Base-by-base conservation (phyloP, 2,329 filamentous ascomycete genomes). In the Scorias spongiosa region DNA sequence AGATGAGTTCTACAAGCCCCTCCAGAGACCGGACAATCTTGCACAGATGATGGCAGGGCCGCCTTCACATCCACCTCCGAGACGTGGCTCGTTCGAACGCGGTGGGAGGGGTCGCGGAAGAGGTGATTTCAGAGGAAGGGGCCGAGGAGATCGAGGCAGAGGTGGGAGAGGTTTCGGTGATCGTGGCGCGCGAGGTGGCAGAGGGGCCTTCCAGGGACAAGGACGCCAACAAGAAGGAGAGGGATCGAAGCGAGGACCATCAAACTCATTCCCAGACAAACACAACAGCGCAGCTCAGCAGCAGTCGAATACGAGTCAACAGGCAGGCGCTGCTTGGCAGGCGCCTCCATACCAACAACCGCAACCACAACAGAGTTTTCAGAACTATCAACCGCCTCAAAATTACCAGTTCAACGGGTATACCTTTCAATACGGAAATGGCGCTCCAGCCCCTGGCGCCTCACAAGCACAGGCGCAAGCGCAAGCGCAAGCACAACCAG, bases 321-420 rank as follows among this genome's bases (percentile, higher is more conserved):
- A 42, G 12, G 17, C 14, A 15, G 14, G 30, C 14, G 17, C 15
- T n/a, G 20, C 30, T n/a, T 28, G 38, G 29, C 47, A 50, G 26
- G 48, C 48, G 11, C 46, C 48, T 20, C 38, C 42, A 14, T 44
- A 44, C n/a, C 45, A 42, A 36, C 45, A 44, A 40, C 30, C 32
- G 32, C 47, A 30, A 10, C 42, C 41, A 29, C 41, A 11, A 37
- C 29, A 42, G 12, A 26, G 20, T 7, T 7, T 26, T 26, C 38
- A 40, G 94, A 46, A 93, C 85, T 64, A 94, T 94, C 78, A 87
- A 93, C 78, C 93, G 93, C 74, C 88, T 85, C 71, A 95, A 73
- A 83, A 95, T 70, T 95, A 95, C 78, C 80, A 82, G 66, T 95
- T 93, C 74, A 85, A 84, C 50, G 68, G 68, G 60, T 51, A 56